Base-by-base conservation (phyloP, 352 stramenopile species). In the Aphanomyces cochlioides region DNA sequence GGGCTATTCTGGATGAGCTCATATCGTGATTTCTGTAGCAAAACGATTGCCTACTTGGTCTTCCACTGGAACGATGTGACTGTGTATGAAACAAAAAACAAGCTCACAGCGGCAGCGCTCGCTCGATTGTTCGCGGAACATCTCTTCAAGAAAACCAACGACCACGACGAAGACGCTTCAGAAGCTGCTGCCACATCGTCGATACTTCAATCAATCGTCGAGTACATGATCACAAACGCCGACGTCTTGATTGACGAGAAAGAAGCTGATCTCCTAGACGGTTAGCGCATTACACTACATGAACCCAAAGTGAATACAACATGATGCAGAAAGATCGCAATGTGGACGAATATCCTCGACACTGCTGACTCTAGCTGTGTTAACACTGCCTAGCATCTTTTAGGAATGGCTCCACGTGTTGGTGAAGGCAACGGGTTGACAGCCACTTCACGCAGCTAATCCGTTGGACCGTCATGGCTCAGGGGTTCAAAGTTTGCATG, bases 11-110 rank as follows among this genome's bases (percentile, higher is more conserved):
- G 5, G n/a, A 60, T 36, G 28, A 15, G 19, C 19, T 38, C 21
- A 53, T 61, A 61, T 48, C 21, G 37, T 54, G 12, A 1, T 66
- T 47, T 19, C 6, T 69, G 64, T 70, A 70, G 64, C 64, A 70
- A 70, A 40, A 90, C 88, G 79, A 60, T 93, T 15, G 84, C 80
- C 37, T 91, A 82, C 56, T 65, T 93, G 66, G 79, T 93, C 34
- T 90, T 88, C 73, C 85, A 93, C 61, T 64, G 91, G 59, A 93
- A 93, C 73, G 85, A 93, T 68, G 82, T 93, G 47, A 88, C 84
- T 56, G 82, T 79, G 41, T 93, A 93, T 72, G 75, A 80, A n/a
- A 80, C 80, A 36, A 82, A 89, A 72, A 93, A 93, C 75, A 71
- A 66, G 40, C 89, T 93, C 81, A 77, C 88, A 70, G 83, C 85